Base-by-base conservation (phyloP, 2,329 filamentous ascomycete species). In the Hypoxylon sp. region DNA sequence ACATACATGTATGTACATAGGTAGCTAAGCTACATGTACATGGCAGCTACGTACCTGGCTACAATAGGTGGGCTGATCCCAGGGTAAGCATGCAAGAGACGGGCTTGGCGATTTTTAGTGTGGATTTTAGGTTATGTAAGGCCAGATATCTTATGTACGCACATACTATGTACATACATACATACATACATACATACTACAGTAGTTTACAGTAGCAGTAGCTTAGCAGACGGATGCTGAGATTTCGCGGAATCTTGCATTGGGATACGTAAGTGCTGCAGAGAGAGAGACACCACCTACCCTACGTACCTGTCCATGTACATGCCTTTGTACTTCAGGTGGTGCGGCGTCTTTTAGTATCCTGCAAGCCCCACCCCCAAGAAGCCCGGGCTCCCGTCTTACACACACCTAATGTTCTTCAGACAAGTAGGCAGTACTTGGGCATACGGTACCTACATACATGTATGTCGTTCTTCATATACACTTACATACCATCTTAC, bases 231-330 rank as follows among this genome's bases (percentile, higher is more conserved):
- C 56, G 57, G 65, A 71, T 68, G 71, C 59, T 72, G 67, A 76
- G 73, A 68, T 68, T 64, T 71, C 72, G 72, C 76, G 75, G 75
- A 75, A 78, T 77, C 76, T 76, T 74, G 74, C 76, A 78, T 78
- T 73, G 70, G 71, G 72, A 74, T 76, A 75, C 72, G 72, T 72
- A 74, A 72, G 70, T 74, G 63, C 70, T 74, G 73, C 75, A 75
- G 62, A 70, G 65, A 71, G 65, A 71, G 63, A 54, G 64, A 24
- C 51, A 59, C 70, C 59, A 64, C 47, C 61, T 27, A 27, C 24
- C 24, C 24, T 27, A 27, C 3, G 24, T 27, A 2, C 24, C 2
- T 54, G 27, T 10, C 11, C 15, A 37, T 37, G 47, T 29, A n/a
- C 67, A 24, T 72, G 69, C 71, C 72, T 53, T 59, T 59, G 42